Evolutionary conservation across 2,329 filamentous ascomycete species (phyloP).

Genomic region (Sarocladiaceae sp.): DNA sequence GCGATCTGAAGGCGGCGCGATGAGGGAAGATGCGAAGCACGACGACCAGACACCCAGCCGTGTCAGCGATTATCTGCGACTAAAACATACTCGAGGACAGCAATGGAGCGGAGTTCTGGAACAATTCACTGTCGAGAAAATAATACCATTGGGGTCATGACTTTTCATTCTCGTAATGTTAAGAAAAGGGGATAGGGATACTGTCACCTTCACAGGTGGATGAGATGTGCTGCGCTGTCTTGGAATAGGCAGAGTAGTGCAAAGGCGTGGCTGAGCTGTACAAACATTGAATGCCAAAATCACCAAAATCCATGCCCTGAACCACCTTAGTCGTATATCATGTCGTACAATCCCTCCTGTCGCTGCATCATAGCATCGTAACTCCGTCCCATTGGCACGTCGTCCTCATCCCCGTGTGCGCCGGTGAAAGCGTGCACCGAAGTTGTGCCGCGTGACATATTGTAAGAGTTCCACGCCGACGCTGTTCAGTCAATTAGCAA

Average conservation of each 20-base stretch:
- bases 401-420: constrained; percentile 59
- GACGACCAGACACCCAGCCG: neutral
- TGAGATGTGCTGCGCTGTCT: neutral
- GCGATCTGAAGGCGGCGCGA: neutral
- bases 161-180: constrained; percentile 4
- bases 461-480: constrained; percentile 78
- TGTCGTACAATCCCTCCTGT: constrained; percentile 21
- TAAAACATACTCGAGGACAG: neutral
- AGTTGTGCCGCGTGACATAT: constrained; percentile 68
- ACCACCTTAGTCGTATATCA: constrained; percentile 1
- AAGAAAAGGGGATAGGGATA: neutral
- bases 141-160: constrained; percentile 3
- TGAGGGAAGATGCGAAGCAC: neutral
- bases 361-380: constrained; percentile 57
- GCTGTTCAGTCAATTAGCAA: no score
- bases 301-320: neutral
- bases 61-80: neutral
- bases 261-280: constrained; percentile 1
- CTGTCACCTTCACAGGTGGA: neutral
- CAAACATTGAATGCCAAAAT: constrained; percentile 8
- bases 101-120: neutral
- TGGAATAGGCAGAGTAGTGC: neutral
- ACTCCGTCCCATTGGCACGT: constrained; percentile 48
- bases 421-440: constrained; percentile 77
- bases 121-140: neutral